Evolutionary conservation across 179 eudicot genomes (phyloP).

Genomic region (Vitellaria paradoxa): DNA sequence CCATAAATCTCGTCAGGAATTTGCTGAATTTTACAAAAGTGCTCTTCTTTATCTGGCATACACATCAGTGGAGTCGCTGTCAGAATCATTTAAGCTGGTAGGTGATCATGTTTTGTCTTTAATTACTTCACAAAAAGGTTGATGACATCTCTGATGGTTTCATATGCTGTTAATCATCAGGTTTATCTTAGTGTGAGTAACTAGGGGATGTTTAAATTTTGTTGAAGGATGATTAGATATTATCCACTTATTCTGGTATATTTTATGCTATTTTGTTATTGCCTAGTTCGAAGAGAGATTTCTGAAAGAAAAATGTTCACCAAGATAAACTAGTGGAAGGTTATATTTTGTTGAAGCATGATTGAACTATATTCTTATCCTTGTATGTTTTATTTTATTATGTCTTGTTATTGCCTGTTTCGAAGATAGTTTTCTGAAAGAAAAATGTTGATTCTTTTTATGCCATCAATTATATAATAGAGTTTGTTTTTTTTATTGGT

Average conservation of each 20-base stretch:
- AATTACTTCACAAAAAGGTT: not conserved
- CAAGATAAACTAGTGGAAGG: too few species aligned
- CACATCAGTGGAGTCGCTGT: conserved; percentile 89
- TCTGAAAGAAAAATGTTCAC: not conserved
- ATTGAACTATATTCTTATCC: too few species aligned
- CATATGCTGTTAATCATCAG: not conserved
- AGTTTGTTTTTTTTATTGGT: not conserved
- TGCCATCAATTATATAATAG: too few species aligned
- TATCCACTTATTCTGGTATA: not conserved
- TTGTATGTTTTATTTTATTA: too few species aligned
- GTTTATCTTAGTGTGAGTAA: not conserved
- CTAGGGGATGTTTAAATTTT: not conserved
- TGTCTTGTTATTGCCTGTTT: too few species aligned
- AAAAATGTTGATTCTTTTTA: too few species aligned
- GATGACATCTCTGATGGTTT: not conserved
- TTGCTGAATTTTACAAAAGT: conserved; percentile 93
- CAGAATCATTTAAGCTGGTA: conserved; percentile 94
- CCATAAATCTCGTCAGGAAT: conserved; percentile 81
- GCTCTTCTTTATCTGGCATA: conserved; percentile 96
- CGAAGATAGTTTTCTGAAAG: too few species aligned
- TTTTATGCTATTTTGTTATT: not conserved
- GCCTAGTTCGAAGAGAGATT: not conserved
- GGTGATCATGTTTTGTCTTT: not conserved
- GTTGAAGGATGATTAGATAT: not conserved
- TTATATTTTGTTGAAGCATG: too few species aligned